These are phyloP conservation scores for Erythrobasidium hasegawianum DNA, from an alignment of 1,284 basidiomycete genomes.

Conservation along the genomic window DNA sequence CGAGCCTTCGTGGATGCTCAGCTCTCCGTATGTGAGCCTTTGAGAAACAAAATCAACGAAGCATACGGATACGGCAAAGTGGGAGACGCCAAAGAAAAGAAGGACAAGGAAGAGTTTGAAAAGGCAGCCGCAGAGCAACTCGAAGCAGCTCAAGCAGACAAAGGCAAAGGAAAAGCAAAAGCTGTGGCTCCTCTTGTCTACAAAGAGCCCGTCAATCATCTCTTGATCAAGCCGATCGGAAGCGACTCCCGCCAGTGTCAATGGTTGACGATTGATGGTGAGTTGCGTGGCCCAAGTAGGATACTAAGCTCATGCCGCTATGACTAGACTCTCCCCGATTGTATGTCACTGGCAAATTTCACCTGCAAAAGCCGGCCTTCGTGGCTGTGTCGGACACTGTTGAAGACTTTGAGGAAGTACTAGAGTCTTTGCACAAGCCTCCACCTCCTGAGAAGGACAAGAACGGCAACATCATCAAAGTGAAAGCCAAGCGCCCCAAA, in stretches of 20 bases:
- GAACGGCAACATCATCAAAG: conserved; percentile 8
- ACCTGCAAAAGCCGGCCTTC: conserved; percentile 5
- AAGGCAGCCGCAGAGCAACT: conserved; percentile 15
- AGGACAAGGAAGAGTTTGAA: conserved; percentile 26
- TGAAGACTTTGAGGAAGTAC: conserved; percentile 11
- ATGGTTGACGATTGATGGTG: conserved; percentile 26
- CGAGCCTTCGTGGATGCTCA: conserved; percentile 29
- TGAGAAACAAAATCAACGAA: conserved; percentile 23
- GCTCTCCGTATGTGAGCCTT: conserved; percentile 12
- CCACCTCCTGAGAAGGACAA: conserved; percentile 27
- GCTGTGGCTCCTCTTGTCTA: neutral
- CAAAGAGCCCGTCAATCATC: conserved; percentile 5
- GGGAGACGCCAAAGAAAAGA: conserved; percentile 10
- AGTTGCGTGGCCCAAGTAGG: no score
- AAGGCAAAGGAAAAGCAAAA: neutral
- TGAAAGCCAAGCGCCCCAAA: conserved; percentile 10
- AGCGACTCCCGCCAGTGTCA: conserved; percentile 10
- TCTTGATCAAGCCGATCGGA: conserved; percentile 28
- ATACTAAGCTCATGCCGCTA: no score
- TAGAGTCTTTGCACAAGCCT: conserved; percentile 5
- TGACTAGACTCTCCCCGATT: conserved; percentile 31
- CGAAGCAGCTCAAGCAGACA: neutral
- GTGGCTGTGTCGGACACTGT: conserved; percentile 29
- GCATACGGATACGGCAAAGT: conserved; percentile 19
- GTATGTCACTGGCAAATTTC: conserved; percentile 21